These are phyloP conservation scores for Cryptococcus maquisensis DNA, from an alignment of 1,284 basidiomycete genomes.

Conservation along the genomic window DNA sequence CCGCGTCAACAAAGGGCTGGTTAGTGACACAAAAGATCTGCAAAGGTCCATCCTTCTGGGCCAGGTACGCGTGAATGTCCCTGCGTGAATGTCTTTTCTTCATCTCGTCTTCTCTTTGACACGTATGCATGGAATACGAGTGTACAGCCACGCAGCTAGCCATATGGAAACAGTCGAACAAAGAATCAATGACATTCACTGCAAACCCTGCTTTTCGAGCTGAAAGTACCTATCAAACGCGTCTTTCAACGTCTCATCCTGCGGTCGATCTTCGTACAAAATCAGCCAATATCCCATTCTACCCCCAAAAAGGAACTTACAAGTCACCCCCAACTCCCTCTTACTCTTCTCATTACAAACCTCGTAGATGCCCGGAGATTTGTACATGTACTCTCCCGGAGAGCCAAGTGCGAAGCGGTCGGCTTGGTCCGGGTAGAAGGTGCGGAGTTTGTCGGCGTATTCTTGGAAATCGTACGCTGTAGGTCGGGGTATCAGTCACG, in stretches of 20 bases:
- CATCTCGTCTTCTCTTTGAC: too few relatives aligned
- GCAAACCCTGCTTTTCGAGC: slow-evolving; percentile 1
- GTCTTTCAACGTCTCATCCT: background rate
- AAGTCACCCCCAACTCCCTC: background rate
- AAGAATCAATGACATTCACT: slow-evolving; percentile 3
- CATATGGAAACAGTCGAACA: too few relatives aligned
- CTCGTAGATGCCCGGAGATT: slow-evolving; percentile 12
- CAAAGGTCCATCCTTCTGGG: too few relatives aligned
- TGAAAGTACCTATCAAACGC: background rate
- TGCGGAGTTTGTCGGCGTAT: background rate
- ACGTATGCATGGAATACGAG: too few relatives aligned
- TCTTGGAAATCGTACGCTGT: background rate
- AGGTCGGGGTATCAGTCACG: background rate
- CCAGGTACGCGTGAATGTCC: too few relatives aligned
- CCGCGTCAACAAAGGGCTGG: too few relatives aligned
- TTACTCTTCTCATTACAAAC: slow-evolving; percentile 12
- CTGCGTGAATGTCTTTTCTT: too few relatives aligned
- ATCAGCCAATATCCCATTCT: background rate
- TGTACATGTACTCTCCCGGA: background rate
- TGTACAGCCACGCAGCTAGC: too few relatives aligned
- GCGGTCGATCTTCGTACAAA: background rate
- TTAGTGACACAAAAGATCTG: too few relatives aligned
- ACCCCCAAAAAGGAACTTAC: too few relatives aligned
- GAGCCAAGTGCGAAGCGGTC: background rate
- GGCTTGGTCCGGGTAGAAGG: background rate